These are phyloP conservation scores for Aquilaria sinensis DNA, from an alignment of 345 rosid genomes.

Conservation along the genomic window DNA sequence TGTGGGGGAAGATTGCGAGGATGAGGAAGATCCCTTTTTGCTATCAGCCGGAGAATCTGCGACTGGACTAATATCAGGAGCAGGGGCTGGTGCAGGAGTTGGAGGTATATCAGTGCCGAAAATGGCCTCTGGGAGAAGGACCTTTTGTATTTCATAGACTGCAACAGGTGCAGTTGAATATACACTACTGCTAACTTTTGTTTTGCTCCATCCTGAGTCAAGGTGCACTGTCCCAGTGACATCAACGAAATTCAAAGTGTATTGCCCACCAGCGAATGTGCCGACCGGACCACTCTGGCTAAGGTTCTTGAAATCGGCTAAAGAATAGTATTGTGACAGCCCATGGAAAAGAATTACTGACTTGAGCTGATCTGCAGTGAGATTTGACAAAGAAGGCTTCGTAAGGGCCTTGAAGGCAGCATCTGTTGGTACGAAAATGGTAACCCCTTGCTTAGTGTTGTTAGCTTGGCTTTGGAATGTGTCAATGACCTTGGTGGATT, in stretches of 20 bases:
- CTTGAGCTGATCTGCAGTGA: conserved; percentile 67
- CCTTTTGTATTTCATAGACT: conserved; percentile 67
- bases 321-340: conserved; percentile 61
- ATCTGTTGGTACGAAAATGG: conserved; percentile 85
- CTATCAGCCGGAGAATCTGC: conserved; percentile 64
- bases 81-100: conserved; percentile 78
- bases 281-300: conserved; percentile 48
- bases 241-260: conserved; percentile 63
- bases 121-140: conserved; percentile 79
- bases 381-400: conserved; percentile 60
- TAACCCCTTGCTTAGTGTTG: conserved; percentile 78
- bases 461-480: conserved; percentile 92
- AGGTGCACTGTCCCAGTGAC: conserved; percentile 54
- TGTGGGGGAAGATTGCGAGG: conserved; percentile 32
- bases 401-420: conserved; percentile 67
- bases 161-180: conserved; percentile 78
- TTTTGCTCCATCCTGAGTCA: conserved; percentile 71
- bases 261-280: conserved; percentile 69
- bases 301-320: conserved; percentile 79
- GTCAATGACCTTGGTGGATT: conserved; percentile 67
- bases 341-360: conserved; percentile 79
- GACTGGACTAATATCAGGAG: conserved; percentile 52
- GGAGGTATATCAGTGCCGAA: conserved; percentile 93
- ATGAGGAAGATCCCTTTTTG: conserved; percentile 14
- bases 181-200: conserved; percentile 75